A percentile compares a stretch with the other conserved stretches of the same genome.
Evolutionary conservation across 1,139 yeast species (phyloP).

Genomic region (Pichia sp.): DNA sequence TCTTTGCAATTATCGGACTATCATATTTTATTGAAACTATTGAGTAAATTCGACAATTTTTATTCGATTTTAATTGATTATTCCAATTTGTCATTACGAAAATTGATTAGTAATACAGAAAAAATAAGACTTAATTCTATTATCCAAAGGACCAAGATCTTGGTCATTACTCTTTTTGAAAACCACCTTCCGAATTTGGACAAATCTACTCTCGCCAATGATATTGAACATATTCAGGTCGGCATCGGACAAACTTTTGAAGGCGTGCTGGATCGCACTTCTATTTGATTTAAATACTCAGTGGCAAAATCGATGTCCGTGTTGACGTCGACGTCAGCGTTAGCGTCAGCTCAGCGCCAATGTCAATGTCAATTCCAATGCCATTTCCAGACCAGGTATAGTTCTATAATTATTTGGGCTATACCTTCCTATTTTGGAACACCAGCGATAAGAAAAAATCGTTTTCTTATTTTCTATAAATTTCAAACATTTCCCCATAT

Average conservation of each 20-base stretch:
- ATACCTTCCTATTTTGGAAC: too few relatives aligned
- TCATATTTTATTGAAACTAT: slow-evolving; percentile 14
- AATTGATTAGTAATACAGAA: slow-evolving; percentile 22
- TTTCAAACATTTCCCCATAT: too few relatives aligned
- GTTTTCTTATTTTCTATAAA: too few relatives aligned
- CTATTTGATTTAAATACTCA: slow-evolving; percentile 9
- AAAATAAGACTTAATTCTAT: slow-evolving; percentile 26
- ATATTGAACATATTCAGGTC: background rate
- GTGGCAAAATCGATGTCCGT: too few relatives aligned
- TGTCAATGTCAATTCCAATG: too few relatives aligned
- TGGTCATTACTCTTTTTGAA: slow-evolving; percentile 22
- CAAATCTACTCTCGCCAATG: too few relatives aligned
- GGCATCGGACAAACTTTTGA: slow-evolving; percentile 26
- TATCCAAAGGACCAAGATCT: slow-evolving; percentile 22
- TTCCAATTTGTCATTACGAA: slow-evolving; percentile 1
- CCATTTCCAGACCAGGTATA: too few relatives aligned
- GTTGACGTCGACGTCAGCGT: too few relatives aligned
- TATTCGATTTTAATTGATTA: slow-evolving; percentile 23
- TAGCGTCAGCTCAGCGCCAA: too few relatives aligned
- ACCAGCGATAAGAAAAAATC: too few relatives aligned
- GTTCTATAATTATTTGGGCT: too few relatives aligned
- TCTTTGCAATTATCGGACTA: slow-evolving; percentile 22
- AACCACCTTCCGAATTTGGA: background rate
- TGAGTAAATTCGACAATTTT: slow-evolving; percentile 24
- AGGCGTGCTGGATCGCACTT: slow-evolving; percentile 26